Evolutionary conservation across 1,284 basidiomycete species (phyloP).

Genomic region (Moesziomyces parantarcticus): DNA sequence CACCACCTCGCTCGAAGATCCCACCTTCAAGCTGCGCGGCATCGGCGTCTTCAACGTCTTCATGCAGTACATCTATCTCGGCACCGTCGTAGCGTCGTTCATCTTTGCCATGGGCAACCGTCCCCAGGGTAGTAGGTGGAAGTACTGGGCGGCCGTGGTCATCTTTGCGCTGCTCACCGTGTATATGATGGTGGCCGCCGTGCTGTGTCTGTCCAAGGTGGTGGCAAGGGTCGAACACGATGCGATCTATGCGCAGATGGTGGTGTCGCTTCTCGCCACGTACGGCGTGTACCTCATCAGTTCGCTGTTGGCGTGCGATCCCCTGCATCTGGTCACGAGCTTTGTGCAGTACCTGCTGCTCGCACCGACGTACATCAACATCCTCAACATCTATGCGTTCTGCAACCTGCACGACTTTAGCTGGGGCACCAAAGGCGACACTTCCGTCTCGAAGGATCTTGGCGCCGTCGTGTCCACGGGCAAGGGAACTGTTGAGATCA

Average conservation of each 20-base stretch:
- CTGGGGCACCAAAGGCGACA: constrained; percentile 70
- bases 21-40: constrained; percentile 76
- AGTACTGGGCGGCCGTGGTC: constrained; percentile 83
- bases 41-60: constrained; percentile 84
- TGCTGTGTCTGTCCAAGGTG: constrained; percentile 57
- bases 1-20: constrained; percentile 85
- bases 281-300: constrained; percentile 74
- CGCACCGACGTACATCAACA: constrained; percentile 87
- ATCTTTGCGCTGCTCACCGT: constrained; percentile 82
- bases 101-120: constrained; percentile 97
- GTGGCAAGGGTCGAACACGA: constrained; percentile 69
- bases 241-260: constrained; percentile 77
- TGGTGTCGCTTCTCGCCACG: constrained; percentile 85
- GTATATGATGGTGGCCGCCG: constrained; percentile 75
- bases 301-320: constrained; percentile 86
- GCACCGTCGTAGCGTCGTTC: constrained; percentile 86
- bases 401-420: constrained; percentile 60
- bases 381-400: constrained; percentile 72
- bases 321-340: constrained; percentile 91
- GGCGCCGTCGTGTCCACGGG: constrained; percentile 63
- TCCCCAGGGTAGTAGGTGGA: constrained; percentile 86
- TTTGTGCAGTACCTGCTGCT: constrained; percentile 91
- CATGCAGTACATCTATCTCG: constrained; percentile 84
- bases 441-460: constrained; percentile 54
- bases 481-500: constrained; percentile 79